Percentiles rank a stretch among this genome's conserved stretches.
Evolutionary conservation across 208 protist species (phyloP).

Genomic region (Naegleria lovaniensis): DNA sequence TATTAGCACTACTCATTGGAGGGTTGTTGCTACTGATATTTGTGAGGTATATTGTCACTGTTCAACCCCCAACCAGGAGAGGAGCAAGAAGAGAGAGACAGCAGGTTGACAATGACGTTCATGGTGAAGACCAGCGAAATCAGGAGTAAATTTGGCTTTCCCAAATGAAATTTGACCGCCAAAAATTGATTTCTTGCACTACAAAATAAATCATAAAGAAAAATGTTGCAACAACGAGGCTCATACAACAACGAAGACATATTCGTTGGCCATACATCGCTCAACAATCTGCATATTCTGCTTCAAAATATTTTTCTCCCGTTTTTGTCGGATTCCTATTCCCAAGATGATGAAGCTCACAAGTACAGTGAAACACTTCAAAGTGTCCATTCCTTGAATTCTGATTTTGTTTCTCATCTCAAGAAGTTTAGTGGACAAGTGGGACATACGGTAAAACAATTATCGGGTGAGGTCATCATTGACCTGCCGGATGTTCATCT

Average conservation of each 20-base stretch:
- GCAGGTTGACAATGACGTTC: not conserved
- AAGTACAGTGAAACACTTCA: not conserved
- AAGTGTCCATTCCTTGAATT: not conserved
- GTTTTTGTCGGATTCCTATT: not conserved
- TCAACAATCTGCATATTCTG: not conserved
- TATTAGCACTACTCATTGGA: not conserved
- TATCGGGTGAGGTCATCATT: conserved; percentile 10
- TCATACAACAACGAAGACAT: not conserved
- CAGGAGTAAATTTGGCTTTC: not conserved
- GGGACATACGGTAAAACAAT: not conserved
- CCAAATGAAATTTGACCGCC: not conserved
- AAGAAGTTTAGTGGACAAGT: conserved; percentile 8
- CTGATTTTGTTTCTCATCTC: not conserved
- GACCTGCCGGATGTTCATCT: not conserved
- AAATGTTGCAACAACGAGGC: not conserved
- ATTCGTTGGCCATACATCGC: not conserved
- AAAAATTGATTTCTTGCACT: no score
- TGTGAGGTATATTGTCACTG: not conserved
- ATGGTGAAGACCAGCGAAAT: not conserved
- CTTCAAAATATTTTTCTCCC: not conserved
- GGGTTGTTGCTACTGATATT: not conserved
- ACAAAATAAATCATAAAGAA: not conserved
- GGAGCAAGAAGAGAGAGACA: not conserved
- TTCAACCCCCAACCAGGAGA: not conserved
- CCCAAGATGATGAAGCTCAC: not conserved